Base-by-base conservation (phyloP, 371 early-diverging fungal species). In the Cokeromyces recurvatus region DNA sequence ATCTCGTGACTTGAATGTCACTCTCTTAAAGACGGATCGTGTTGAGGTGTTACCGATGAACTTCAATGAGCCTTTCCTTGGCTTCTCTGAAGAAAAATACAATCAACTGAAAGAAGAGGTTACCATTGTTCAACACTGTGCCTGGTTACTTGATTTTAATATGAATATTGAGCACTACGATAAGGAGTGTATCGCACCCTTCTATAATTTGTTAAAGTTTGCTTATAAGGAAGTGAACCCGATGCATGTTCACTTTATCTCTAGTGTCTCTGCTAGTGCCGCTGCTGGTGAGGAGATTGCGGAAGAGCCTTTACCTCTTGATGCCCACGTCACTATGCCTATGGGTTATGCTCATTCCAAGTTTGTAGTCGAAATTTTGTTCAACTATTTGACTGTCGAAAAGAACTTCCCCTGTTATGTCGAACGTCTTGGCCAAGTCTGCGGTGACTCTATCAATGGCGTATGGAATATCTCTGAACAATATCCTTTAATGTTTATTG, bases 381-480 rank as follows among this genome's bases (percentile, higher is more conserved):
- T 60, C 7, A 24, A 54, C 15, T 50, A 55, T 16, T 43, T 61
- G 11, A 43, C 58, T 22, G 24, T 51, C 4, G 35, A 63, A 32
- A 64, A 59, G 49, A 48, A 55, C 7, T 59, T 70, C n/a, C 68
- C 69, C 8, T 54, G 64, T n/a, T 51, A 53, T 16, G 58, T 77
- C 15, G 51, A 67, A 23, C 71, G 77, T 19, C 38, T 71, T 22
- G 77, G 77, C 14, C 77, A 76, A 48, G 58, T 72, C 10, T 62
- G 64, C 24, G 77, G 72, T 17, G 71, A 77, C 21, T 55, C 66
- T 8, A 27, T 27, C 1, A 50, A 63, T 32, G 74, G 71, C 5
- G 56, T 55, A 1, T 77, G 77, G 77, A 77, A 73, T 20, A 49
- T 38, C 1, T 40, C 36, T 9, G 77, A 73, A 29, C 68, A 69